A percentile compares a stretch with the other conserved stretches of the same genome.
These are phyloP conservation scores for Kokia cookei DNA, from an alignment of 441 rosid genomes.

Conservation along the genomic window DNA sequence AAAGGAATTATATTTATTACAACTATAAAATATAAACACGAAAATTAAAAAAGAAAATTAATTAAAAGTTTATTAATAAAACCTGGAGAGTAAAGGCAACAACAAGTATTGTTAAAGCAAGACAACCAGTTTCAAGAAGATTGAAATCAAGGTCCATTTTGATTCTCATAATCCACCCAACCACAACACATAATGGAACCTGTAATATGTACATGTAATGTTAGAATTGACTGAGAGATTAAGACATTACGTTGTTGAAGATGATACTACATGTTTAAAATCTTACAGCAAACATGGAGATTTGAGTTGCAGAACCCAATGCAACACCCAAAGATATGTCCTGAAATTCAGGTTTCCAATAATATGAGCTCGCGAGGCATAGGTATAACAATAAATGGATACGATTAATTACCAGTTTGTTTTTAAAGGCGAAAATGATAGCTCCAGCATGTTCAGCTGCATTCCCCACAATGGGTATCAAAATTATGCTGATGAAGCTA, in stretches of 20 bases:
- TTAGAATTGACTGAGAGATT: background rate
- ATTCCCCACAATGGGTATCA: conserved; percentile 66
- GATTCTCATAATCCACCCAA: conserved; percentile 53
- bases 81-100: conserved; percentile 61
- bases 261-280: background rate
- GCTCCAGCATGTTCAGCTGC: conserved; percentile 73
- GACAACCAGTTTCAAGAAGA: conserved; percentile 52
- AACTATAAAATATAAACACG: background rate
- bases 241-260: background rate
- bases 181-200: conserved; percentile 56
- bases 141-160: conserved; percentile 60
- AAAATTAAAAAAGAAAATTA: background rate
- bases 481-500: conserved; percentile 46
- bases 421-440: conserved; percentile 56
- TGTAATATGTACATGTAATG: background rate
- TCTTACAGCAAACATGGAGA: conserved; percentile 62
- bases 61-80: background rate
- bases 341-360: conserved; percentile 9
- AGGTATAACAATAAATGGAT: no score
- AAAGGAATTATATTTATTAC: background rate
- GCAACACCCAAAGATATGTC: conserved; percentile 67
- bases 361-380: background rate
- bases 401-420: conserved; percentile 29
- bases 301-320: conserved; percentile 65
- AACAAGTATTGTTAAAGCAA: conserved; percentile 44